A percentile compares a stretch with the other conserved stretches of the same genome.
phyloP scores from a whole-genome alignment of 129 eudicot genomes.

The Helichrysum umbraculigerum region DNA sequence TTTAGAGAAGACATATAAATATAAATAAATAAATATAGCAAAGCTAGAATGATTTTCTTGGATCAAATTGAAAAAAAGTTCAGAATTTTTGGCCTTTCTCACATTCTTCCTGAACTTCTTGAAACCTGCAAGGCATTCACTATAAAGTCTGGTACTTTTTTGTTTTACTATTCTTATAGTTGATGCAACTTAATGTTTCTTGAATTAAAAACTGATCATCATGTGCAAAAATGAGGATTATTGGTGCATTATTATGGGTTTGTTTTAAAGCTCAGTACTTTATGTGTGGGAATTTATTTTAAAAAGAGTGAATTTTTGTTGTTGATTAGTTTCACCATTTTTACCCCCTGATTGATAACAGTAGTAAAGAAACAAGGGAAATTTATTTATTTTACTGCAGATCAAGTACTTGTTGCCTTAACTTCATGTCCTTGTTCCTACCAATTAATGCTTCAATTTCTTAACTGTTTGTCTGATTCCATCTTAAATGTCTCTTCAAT shows the following conservation, averaged over 20 bases:
- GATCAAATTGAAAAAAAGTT: background rate
- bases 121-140: background rate
- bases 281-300: background rate
- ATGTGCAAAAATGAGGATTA: background rate
- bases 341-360: slow-evolving; percentile 32
- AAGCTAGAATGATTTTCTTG: background rate
- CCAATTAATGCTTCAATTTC: slow-evolving; percentile 30
- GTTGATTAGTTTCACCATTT: slow-evolving; percentile 11
- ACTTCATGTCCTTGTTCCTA: slow-evolving; percentile 33
- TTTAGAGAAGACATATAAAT: background rate
- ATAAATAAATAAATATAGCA: background rate
- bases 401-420: slow-evolving; percentile 28
- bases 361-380: slow-evolving; percentile 21
- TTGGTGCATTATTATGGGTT: slow-evolving; percentile 1
- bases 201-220: slow-evolving; percentile 1
- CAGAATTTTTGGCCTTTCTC: background rate
- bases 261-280: background rate
- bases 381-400: slow-evolving; percentile 12
- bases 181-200: background rate
- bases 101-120: background rate
- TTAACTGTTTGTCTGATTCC: slow-evolving; percentile 32
- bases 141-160: background rate
- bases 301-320: background rate
- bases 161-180: no score
- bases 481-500: slow-evolving; percentile 29